Evolutionary conservation across 495 filamentous ascomycete genomes (phyloP).

Genomic region (Penicillium daleae): DNA sequence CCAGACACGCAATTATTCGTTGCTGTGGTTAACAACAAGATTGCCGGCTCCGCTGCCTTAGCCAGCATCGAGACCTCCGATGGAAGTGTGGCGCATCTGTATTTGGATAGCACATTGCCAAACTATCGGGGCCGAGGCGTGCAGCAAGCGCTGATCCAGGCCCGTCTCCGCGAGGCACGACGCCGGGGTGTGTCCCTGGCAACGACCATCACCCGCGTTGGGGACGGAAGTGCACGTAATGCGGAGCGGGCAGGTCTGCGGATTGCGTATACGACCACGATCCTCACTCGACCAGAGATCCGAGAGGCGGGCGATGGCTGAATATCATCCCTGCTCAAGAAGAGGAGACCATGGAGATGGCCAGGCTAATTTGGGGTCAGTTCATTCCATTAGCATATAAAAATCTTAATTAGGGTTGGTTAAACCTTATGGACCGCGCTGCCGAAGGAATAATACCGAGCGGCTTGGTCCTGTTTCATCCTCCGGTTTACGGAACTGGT

Average conservation of each 20-base stretch:
- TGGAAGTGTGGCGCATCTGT: conserved; percentile 16
- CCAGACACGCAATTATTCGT: conserved; percentile 17
- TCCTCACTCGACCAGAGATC: conserved; percentile 2
- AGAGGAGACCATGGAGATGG: not conserved
- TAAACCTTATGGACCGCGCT: not conserved
- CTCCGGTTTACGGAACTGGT: not conserved
- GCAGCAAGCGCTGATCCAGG: conserved; percentile 18
- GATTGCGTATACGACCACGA: conserved; percentile 12
- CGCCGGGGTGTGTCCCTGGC: conserved; percentile 7
- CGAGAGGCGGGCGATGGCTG: not conserved
- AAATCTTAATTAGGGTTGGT: not conserved
- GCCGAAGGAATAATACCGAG: not conserved
- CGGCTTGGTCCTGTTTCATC: not conserved
- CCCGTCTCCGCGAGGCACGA: conserved; percentile 12
- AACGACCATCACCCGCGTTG: conserved; percentile 16
- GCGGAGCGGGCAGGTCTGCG: conserved; percentile 16
- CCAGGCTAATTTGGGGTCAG: not conserved
- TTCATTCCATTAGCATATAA: conserved; percentile 5
- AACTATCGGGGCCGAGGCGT: conserved; percentile 21
- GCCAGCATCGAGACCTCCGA: conserved; percentile 13
- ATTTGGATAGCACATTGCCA: conserved; percentile 18
- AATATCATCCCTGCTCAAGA: not conserved
- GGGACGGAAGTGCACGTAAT: conserved; percentile 22
- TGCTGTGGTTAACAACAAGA: conserved; percentile 5
- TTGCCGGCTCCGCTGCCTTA: conserved; percentile 20